Percentiles rank a stretch among this genome's conserved stretches.
Conservation (phyloP, 1,139 yeast species). For the Trichomonascaceae sp. region DNA sequence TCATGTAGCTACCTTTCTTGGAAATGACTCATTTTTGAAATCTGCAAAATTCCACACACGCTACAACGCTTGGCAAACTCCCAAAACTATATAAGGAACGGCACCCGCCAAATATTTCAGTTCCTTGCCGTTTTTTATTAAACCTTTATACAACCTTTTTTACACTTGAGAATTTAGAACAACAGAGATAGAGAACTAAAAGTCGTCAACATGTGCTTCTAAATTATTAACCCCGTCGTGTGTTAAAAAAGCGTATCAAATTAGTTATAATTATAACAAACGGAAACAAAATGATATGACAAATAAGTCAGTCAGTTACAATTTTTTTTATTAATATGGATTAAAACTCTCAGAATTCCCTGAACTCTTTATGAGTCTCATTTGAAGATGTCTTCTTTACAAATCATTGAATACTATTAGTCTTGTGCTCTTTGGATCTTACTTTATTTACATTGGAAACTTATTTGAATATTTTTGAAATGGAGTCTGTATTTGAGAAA, state of each 20-base stretch:
- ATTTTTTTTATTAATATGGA: constrained; percentile 1
- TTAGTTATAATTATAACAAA: not conserved
- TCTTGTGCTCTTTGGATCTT: not conserved
- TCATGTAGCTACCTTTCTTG: not conserved
- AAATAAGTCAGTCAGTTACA: not conserved
- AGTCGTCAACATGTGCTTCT: constrained; percentile 8
- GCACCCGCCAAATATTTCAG: not conserved
- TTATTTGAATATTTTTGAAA: constrained; percentile 16
- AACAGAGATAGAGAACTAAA: not conserved
- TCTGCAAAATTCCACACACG: not conserved
- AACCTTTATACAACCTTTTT: constrained; percentile 4
- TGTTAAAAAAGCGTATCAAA: constrained; percentile 6
- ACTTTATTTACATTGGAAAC: not conserved
- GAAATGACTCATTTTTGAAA: not conserved
- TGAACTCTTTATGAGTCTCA: constrained; percentile 5
- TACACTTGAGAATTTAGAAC: constrained; percentile 2
- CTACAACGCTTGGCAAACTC: not conserved
- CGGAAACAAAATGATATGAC: constrained; percentile 6
- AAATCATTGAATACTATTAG: not conserved
- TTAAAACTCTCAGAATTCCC: not conserved
- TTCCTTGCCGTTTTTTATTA: constrained; percentile 4
- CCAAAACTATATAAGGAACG: constrained; percentile 3
- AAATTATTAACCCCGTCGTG: constrained; percentile 6
- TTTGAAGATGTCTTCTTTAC: not conserved
- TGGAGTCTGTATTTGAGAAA: constrained; percentile 30